Evolutionary conservation across 495 filamentous ascomycete species (phyloP), one percentile per base, ranked within the genome.

Genomic region (Tetracladium setigerum): DNA sequence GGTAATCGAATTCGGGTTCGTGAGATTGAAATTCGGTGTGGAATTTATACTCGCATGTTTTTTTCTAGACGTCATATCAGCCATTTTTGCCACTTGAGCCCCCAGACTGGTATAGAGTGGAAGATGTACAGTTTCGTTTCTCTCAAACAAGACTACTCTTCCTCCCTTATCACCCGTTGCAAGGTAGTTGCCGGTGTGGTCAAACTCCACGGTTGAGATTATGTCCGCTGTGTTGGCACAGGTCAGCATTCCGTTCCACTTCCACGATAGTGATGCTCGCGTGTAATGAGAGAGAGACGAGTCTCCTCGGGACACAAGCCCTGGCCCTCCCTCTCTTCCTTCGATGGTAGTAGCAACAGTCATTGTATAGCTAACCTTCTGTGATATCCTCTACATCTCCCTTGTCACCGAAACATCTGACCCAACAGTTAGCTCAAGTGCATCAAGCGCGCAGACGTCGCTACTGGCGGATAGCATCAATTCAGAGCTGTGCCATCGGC

Each of bases 1-100:
- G 79, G 66, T 98, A 98, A 63, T 98, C 92, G 66, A 98, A 98
- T 66, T 98, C 92, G 16, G 92, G 92, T 64, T 98, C 92, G 68
- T 98, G 92, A 44, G 92, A 98, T 75, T 98, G 92, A 53, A 98
- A 98, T 62, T 98, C 92, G 60, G 92, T 98, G 65, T 98, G 92
- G 67, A 98, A 98, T 66, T 98, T 98, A 77, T 98, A 98, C 68
- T 98, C 92, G 77, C 92, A 98, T 12, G 92, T 96, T 84, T 97
- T 98, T 82, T 97, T 97, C 91, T 96, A 61, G 44, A 30, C 4
- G 22, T 46, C 35, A 45, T 30, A 42, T 46, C 24, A 50, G 44
- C 10, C 13, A 14, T 47, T 34, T 10, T 47, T 17, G n/a, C 11
- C 32, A 13, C 8, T 36, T 16, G 14, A 36, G 12, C 14, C 12